Conservation (phyloP, 306 rosid species). For the Pyrus pyrifolia region DNA sequence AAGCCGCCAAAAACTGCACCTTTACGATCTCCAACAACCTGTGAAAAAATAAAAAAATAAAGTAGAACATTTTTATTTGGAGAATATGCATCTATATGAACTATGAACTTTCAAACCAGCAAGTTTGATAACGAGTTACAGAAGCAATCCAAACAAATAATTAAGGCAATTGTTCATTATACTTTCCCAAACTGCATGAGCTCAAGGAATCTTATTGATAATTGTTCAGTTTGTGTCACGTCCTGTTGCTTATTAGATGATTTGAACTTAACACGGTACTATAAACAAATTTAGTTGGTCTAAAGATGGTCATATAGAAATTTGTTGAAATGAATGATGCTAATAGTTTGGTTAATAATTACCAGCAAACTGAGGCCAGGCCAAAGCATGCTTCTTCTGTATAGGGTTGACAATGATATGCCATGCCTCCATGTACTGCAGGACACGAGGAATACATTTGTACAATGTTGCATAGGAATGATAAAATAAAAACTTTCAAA, state of each 20-base stretch:
- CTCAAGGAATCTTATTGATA: not conserved
- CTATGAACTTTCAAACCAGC: not conserved
- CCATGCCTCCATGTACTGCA: constrained; percentile 93
- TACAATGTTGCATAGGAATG: not conserved
- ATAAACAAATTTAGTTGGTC: not conserved
- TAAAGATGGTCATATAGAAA: not conserved
- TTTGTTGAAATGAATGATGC: not conserved
- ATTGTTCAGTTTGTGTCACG: not conserved
- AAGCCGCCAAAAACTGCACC: constrained; percentile 95
- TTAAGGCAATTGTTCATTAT: not conserved
- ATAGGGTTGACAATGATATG: constrained; percentile 75
- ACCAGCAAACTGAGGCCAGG: constrained; percentile 93
- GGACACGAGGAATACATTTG: constrained; percentile 1
- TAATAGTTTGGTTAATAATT: not conserved
- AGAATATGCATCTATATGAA: not conserved
- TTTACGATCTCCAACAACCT: constrained; percentile 80
- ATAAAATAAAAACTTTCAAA: not conserved
- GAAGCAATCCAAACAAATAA: not conserved
- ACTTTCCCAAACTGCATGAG: too few relatives aligned
- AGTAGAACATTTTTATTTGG: not conserved
- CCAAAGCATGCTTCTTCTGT: constrained; percentile 79
- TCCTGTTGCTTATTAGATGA: not conserved
- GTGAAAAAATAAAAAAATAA: constrained; percentile 6
- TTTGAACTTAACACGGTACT: not conserved
- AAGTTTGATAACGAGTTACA: too few relatives aligned